These are phyloP conservation scores for Fusarium anguioides DNA, from an alignment of 2,329 filamentous ascomycete species.

Conservation along the genomic window DNA sequence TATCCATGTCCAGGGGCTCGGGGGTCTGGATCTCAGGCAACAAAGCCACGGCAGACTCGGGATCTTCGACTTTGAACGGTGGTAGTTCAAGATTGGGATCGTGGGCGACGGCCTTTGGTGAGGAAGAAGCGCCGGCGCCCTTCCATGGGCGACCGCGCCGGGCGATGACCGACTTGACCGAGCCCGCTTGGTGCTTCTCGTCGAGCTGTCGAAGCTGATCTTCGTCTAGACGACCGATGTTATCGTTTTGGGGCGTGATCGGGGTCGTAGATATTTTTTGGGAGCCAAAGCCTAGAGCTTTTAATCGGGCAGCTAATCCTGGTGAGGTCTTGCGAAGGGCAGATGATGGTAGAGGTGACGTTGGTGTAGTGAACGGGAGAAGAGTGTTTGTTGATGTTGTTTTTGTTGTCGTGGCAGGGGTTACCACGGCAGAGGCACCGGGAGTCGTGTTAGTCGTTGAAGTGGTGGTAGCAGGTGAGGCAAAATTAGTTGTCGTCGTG, in stretches of 20 bases:
- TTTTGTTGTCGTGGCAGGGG: slow-evolving; percentile 36
- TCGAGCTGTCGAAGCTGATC: slow-evolving; percentile 77
- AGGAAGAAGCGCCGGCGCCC: slow-evolving; percentile 62
- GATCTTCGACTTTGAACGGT: slow-evolving; percentile 46
- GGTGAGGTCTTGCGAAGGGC: slow-evolving; percentile 69
- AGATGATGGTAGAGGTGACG: slow-evolving; percentile 45
- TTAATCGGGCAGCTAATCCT: slow-evolving; percentile 72
- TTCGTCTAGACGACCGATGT: slow-evolving; percentile 76
- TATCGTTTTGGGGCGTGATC: slow-evolving; percentile 51
- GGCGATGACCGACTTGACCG: slow-evolving; percentile 63
- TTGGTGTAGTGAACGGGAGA: slow-evolving; percentile 35
- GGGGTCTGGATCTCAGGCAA: slow-evolving; percentile 64
- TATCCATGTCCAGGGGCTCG: slow-evolving; percentile 72
- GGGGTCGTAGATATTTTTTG: slow-evolving; percentile 51
- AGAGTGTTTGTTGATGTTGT: slow-evolving; percentile 42
- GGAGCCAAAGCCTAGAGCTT: slow-evolving; percentile 70
- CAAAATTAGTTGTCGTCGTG: slow-evolving; percentile 38
- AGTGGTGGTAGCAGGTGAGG: slow-evolving; percentile 25
- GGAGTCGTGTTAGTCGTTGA: slow-evolving; percentile 29
- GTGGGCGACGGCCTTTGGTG: slow-evolving; percentile 42
- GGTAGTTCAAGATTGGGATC: slow-evolving; percentile 38
- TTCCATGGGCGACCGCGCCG: slow-evolving; percentile 79
- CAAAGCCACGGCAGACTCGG: slow-evolving; percentile 45
- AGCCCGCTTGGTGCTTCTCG: slow-evolving; percentile 70
- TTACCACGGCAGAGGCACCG: slow-evolving; percentile 35